A percentile compares a stretch with the other conserved stretches of the same genome.
phyloP scores from a whole-genome alignment of 2,329 filamentous ascomycete species.

The Proliferodiscus dingleyae region DNA sequence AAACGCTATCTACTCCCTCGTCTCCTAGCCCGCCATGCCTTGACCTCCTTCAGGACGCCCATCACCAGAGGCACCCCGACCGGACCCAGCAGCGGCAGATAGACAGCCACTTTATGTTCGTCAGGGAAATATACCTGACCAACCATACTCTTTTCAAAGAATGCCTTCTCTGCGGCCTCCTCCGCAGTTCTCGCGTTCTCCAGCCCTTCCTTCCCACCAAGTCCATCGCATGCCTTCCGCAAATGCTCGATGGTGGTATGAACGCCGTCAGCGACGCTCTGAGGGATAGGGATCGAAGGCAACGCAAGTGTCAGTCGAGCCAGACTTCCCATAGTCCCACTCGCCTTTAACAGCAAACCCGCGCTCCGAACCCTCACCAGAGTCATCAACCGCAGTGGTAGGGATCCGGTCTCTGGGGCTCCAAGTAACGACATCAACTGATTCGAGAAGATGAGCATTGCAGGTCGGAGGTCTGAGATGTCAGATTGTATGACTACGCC shows the following conservation, averaged over 20 bases:
- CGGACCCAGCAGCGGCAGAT: conserved; percentile 84
- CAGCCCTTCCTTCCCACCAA: conserved; percentile 64
- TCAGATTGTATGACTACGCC: conserved; percentile 57
- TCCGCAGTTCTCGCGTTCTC: conserved; percentile 81
- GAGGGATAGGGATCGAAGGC: conserved; percentile 85
- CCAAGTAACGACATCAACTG: conserved; percentile 87
- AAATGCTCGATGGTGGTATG: conserved; percentile 74
- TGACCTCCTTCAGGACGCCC: conserved; percentile 76
- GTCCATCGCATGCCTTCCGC: conserved; percentile 66
- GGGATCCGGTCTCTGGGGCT: conserved; percentile 73
- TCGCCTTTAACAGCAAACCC: conserved; percentile 80
- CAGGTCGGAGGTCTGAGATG: conserved; percentile 65
- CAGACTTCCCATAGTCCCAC: conserved; percentile 88
- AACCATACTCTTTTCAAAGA: conserved; percentile 99
- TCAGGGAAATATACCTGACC: conserved; percentile 98
- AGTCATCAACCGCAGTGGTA: conserved; percentile 80
- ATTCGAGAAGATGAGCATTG: conserved; percentile 84
- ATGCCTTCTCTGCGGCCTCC: conserved; percentile 83
- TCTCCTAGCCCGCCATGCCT: conserved; percentile 35
- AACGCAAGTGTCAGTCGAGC: conserved; percentile 80
- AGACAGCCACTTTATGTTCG: conserved; percentile 96
- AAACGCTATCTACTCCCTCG: conserved; percentile 7
- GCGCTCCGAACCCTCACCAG: conserved; percentile 81
- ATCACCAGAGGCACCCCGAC: conserved; percentile 86
- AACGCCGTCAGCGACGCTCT: conserved; percentile 80